Conservation (phyloP, 768 basidiomycete genomes). For the Russula sp. region DNA sequence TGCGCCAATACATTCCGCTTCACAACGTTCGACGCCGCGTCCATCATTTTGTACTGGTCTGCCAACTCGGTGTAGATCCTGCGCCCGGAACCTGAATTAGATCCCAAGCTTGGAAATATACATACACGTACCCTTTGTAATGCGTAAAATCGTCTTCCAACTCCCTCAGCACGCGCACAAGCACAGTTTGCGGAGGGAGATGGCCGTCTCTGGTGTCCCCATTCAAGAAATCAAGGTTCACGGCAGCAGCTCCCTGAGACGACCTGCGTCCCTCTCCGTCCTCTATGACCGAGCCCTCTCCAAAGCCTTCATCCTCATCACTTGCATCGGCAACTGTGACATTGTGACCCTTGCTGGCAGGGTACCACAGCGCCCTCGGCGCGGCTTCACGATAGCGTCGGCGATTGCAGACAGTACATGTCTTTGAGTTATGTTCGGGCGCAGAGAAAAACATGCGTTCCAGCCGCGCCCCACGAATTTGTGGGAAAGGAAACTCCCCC, state of each 20-base stretch:
- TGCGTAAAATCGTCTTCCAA: conserved; percentile 94
- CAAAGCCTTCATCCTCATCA: conserved; percentile 30
- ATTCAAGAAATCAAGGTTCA: conserved; percentile 24
- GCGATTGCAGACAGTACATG: conserved; percentile 65
- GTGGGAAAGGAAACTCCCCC: conserved; percentile 64
- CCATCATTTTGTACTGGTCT: conserved; percentile 90
- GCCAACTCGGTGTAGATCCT: conserved; percentile 91
- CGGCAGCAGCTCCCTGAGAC: background rate
- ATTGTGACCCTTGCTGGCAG: conserved; percentile 30
- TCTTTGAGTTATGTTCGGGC: conserved; percentile 68
- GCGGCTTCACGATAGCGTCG: conserved; percentile 35
- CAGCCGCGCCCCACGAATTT: conserved; percentile 72
- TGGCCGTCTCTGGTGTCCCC: conserved; percentile 33
- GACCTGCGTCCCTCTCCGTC: conserved; percentile 5
- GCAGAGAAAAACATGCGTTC: conserved; percentile 81
- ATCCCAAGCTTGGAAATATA: conserved; percentile 7
- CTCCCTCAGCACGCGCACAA: conserved; percentile 77
- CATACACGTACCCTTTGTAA: conserved; percentile 75
- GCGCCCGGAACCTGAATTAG: conserved; percentile 16
- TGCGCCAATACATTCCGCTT: conserved; percentile 84
- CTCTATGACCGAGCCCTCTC: conserved; percentile 25
- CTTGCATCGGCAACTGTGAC: conserved; percentile 20
- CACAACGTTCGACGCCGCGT: conserved; percentile 73
- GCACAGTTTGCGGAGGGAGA: conserved; percentile 83
- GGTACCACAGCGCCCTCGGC: conserved; percentile 33